Percentiles rank a stretch among this genome's conserved stretches.
Conservation (phyloP, 2,329 filamentous ascomycete species). For the Aspergillus latus region DNA sequence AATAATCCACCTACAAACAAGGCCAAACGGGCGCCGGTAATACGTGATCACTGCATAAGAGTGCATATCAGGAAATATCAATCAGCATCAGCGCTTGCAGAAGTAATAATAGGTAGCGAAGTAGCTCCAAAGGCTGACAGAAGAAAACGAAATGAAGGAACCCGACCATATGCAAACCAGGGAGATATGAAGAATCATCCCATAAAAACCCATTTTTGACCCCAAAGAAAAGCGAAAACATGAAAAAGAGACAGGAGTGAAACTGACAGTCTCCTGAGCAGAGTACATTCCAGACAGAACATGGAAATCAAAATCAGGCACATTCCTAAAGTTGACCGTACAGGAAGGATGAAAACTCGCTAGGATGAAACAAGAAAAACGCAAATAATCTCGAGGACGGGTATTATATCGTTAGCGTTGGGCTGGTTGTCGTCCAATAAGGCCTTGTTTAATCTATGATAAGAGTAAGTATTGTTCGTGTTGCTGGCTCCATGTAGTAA, state of each 20-base stretch:
- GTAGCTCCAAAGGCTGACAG: no score
- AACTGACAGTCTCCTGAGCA: background rate
- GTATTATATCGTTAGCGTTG: slow-evolving; percentile 38
- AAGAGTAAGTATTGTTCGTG: slow-evolving; percentile 5
- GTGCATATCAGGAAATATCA: background rate
- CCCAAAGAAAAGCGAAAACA: background rate
- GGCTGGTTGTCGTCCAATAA: slow-evolving; percentile 37
- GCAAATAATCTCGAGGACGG: slow-evolving; percentile 16
- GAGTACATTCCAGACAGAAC: background rate
- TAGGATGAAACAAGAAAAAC: slow-evolving; percentile 14
- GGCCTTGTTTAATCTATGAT: slow-evolving; percentile 46
- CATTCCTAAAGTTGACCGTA: slow-evolving; percentile 5
- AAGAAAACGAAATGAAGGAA: slow-evolving; percentile 5
- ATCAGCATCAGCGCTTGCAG: background rate
- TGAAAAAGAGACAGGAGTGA: background rate
- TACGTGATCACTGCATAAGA: no score
- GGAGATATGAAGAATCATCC: background rate
- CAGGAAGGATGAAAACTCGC: slow-evolving; percentile 11
- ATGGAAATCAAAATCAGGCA: slow-evolving; percentile 5
- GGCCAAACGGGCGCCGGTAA: no score
- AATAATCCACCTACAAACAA: no score
- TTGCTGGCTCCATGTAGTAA: background rate
- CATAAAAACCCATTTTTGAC: background rate
- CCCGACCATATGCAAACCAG: slow-evolving; percentile 20
- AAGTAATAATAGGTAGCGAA: background rate